Evolutionary conservation across 805 yeast species (phyloP), one percentile per base, ranked within the genome.

Genomic region (Grigorovia yakushimaensis): DNA sequence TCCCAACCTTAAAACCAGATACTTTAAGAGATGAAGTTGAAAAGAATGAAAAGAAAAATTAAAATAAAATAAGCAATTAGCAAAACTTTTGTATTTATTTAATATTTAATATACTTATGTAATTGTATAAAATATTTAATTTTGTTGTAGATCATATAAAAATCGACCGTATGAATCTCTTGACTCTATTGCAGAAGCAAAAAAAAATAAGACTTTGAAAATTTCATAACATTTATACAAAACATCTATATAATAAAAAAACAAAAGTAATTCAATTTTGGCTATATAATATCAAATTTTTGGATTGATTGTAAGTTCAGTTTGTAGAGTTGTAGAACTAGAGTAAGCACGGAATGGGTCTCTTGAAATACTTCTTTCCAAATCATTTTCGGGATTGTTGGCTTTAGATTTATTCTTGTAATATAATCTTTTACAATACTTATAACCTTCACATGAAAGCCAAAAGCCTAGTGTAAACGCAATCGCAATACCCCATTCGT

Each of bases 1-100:
- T 91, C 95, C 98, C 98, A 70, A 89, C 98, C 52, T 87, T 91
- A 80, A 93, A 89, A 76, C 98, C 98, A 42, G 98, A 93, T 65
- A 77, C 55, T 41, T 53, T 63, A 54, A 64, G 61, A 52, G 67
- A 64, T 22, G 66, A 59, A 48, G 58, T 54, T 36, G 58, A 64
- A 46, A 60, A 64, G 51, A 58, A 60, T 42, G 59, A 59, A 36
- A 45, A 49, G 39, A 27, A 13, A 44, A 18, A 27, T 27, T 19
- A 22, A 42, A 39, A 8, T 22, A 8, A 36, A 35, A 20, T 36
- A 42, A 35, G 13, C 21, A 20, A 42, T 8, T 37, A 20, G n/a
- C 9, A 22, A 42, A 40, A 23, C 10, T 40, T 19, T 23, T 10
- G 5, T 39, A 7, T 39, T 30, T 24, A 40, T n/a, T 40, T 24